These are phyloP conservation scores for Seiridium cupressi DNA, from an alignment of 2,329 filamentous ascomycete genomes.

Conservation along the genomic window DNA sequence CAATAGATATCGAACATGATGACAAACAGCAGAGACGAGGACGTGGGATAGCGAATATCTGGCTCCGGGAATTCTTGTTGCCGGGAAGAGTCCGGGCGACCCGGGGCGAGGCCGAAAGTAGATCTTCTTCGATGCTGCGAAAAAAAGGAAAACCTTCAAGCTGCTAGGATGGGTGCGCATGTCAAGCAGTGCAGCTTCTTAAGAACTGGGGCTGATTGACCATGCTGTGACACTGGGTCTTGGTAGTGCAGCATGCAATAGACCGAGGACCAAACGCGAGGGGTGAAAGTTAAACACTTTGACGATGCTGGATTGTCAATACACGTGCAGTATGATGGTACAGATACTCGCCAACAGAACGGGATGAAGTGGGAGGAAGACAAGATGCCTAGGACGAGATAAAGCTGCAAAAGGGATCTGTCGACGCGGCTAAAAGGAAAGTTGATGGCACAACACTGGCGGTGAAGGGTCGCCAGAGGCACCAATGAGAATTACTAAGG, in stretches of 20 bases:
- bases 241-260: neutral
- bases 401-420: too few relatives aligned
- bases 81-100: neutral
- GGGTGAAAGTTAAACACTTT: neutral
- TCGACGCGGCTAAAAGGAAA: too few relatives aligned
- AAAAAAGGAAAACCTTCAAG: neutral
- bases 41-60: too few relatives aligned
- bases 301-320: neutral
- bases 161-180: neutral
- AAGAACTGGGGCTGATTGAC: neutral
- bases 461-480: neutral
- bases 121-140: neutral
- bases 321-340: too few relatives aligned
- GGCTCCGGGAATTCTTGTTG: neutral
- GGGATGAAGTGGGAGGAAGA: too few relatives aligned
- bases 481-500: neutral
- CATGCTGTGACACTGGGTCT: neutral
- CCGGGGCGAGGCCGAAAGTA: neutral
- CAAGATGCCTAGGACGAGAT: too few relatives aligned
- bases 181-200: neutral
- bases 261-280: neutral
- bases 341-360: too few relatives aligned
- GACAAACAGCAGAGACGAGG: neutral
- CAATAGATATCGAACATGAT: conserved; percentile 59
- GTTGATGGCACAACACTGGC: too few relatives aligned